phyloP scores from a whole-genome alignment of 495 filamentous ascomycete genomes.

The Neurospora intermedia region DNA sequence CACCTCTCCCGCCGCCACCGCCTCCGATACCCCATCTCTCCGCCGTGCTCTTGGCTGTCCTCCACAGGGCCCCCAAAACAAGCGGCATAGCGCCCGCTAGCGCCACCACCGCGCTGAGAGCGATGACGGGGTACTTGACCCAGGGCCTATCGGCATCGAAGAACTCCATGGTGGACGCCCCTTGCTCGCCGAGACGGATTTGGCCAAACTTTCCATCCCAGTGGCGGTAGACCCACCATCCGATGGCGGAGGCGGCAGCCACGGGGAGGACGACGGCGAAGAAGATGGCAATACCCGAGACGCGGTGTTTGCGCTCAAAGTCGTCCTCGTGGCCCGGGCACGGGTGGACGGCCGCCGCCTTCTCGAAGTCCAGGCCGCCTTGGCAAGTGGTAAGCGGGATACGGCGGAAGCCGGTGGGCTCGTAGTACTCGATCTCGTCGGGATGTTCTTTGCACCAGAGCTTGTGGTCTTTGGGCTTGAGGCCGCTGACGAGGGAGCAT shows the following conservation, averaged over 20 bases:
- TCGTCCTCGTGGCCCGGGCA: conserved; percentile 73
- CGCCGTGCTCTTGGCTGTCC: conserved; percentile 39
- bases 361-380: conserved; percentile 62
- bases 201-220: conserved; percentile 88
- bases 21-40: conserved; percentile 31
- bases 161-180: conserved; percentile 13
- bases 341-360: conserved; percentile 38
- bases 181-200: conserved; percentile 67
- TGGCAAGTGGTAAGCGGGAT: conserved; percentile 80
- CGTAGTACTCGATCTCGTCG: conserved; percentile 59
- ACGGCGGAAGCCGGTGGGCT: conserved; percentile 79
- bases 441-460: conserved; percentile 57
- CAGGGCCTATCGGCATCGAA: conserved; percentile 57
- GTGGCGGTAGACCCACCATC: conserved; percentile 77
- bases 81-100: conserved; percentile 72
- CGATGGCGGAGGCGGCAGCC: conserved; percentile 51
- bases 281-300: conserved; percentile 70
- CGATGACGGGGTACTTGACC: conserved; percentile 66
- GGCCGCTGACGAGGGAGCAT: conserved; percentile 64
- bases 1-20: conserved; percentile 19
- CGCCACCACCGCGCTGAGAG: conserved; percentile 50
- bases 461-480: conserved; percentile 51
- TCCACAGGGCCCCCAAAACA: conserved; percentile 55
- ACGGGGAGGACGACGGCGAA: conserved; percentile 66
- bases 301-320: conserved; percentile 55